Base-by-base conservation (phyloP, 2,329 filamentous ascomycete species). In the Ophiostoma sp. region DNA sequence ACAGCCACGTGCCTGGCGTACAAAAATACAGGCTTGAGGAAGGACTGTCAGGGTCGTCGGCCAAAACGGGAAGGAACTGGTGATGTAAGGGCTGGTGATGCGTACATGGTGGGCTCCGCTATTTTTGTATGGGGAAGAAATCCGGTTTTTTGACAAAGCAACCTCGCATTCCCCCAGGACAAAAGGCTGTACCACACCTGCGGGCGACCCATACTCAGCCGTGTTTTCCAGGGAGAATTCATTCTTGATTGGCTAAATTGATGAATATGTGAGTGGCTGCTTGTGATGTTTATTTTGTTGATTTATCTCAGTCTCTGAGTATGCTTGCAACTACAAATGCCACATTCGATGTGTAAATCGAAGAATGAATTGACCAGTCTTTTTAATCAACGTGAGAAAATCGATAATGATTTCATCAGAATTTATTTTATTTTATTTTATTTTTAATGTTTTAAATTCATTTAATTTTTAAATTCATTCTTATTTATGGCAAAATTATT, bases 121-220 rank as follows among this genome's bases (percentile, higher is more conserved):
- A 25, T n/a, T 31, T 33, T 45, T 31, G 42, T 48, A 17, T 17
- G 12, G 42, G 42, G 42, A 48, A 3, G 42, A 68, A 68, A 68
- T 68, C 64, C 64, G 42, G 64, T 68, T 68, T 68, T 68, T 66
- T 33, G 42, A 3, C 42, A 19, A 48, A 48, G 42, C 42, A 48
- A 48, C 42, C 42, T 48, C 42, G 19, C 3, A n/a, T n/a, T n/a
- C n/a, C n/a, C n/a, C n/a, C n/a, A 31, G 42, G 3, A 25, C 50
- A 15, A 50, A 68, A 31, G 64, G 61, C 33, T 50, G 64, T 48
- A 22, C 64, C 42, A 50, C 64, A 50, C 42, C 42, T 3, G 11
- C 22, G 42, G 39, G 42, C 72, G 33, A 64, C 76, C 81, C 80
- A 15, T 31, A 55, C 3, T n/a, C 68, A 39, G 45, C 68, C 50